A percentile compares a stretch with the other conserved stretches of the same genome.
These are phyloP conservation scores for Xylariaceae sp. DNA, from an alignment of 2,329 filamentous ascomycete genomes.

Conservation along the genomic window DNA sequence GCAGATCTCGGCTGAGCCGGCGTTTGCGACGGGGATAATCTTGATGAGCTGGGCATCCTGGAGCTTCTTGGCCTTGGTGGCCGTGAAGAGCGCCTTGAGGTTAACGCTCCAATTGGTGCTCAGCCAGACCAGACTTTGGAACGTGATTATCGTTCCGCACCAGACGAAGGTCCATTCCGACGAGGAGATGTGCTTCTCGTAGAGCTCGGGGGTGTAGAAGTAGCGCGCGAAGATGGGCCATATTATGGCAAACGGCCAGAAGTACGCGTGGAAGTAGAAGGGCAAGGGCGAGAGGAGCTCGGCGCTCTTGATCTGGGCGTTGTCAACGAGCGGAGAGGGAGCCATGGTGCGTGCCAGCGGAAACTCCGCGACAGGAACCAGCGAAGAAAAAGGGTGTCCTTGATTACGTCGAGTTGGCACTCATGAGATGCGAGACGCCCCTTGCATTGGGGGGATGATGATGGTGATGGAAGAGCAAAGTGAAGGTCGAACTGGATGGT, in stretches of 20 bases:
- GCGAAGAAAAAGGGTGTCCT: background rate
- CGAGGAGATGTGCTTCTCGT: constrained; percentile 87
- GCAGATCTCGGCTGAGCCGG: constrained; percentile 85
- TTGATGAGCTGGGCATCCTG: constrained; percentile 82
- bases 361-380: background rate
- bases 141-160: constrained; percentile 78
- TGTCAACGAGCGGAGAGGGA: constrained; percentile 70
- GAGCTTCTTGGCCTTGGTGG: constrained; percentile 63
- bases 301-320: constrained; percentile 80
- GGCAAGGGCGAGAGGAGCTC: constrained; percentile 84
- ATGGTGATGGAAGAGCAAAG: background rate
- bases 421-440: constrained; percentile 7
- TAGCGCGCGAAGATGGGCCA: constrained; percentile 90
- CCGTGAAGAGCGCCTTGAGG: constrained; percentile 74
- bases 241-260: constrained; percentile 86
- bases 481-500: background rate
- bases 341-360: constrained; percentile 15
- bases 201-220: constrained; percentile 77
- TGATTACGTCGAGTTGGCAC: constrained; percentile 12
- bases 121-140: constrained; percentile 86
- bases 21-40: constrained; percentile 83
- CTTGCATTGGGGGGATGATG: background rate
- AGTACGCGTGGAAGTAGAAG: constrained; percentile 74
- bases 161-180: constrained; percentile 98
- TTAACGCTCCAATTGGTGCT: constrained; percentile 98